Evolutionary conservation across 345 rosid genomes (phyloP), one percentile per base, ranked within the genome.

Genomic region (Rhodomyrtus tomentosa): DNA sequence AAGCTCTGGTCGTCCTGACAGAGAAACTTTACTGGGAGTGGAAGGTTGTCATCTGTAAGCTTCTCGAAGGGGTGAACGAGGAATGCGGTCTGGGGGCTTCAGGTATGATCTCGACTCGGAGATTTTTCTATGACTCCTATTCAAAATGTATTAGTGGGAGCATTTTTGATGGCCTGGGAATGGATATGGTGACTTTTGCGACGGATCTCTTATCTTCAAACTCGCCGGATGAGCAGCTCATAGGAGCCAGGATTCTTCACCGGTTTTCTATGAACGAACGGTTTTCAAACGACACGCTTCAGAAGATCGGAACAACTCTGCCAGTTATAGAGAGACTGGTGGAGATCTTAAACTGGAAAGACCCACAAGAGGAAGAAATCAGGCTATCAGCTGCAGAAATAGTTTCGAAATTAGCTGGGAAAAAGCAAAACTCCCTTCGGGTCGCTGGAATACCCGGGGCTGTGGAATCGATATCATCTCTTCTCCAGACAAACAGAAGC

Each of bases 341-440:
- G 36, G 99, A 96, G 89, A 93, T 95, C 92, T 81, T 93, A 90
- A 95, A 94, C 85, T 95, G 98, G 98, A 94, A 93, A 87, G 95
- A 94, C 88, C 92, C 88, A 45, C 90, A 89, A 83, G 98, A 95
- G 88, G 97, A 95, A 88, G 99, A 92, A 87, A 91, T 92, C 81
- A 91, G 97, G 89, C 85, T 80, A 85, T 93, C 92, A 50, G 94
- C 99, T 1, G 97, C 96, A 32, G 97, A 91, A 83, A 90, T 94
- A 58, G 87, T 96, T 29, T 89, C 98, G 27, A 92, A 90, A 85
- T 87, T 96, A 21, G 94, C 95, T 0, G 90, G 96, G 7, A 93
- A 90, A 86, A 93, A 91, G 84, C 97, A 95, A 73, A 95, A 93
- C 89, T 90, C 96, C 29, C 88, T 95, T 1, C 89, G 98, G 55